phyloP scores from a whole-genome alignment of 192 early-diverging fungal species.

The Linnemannia zychae region DNA sequence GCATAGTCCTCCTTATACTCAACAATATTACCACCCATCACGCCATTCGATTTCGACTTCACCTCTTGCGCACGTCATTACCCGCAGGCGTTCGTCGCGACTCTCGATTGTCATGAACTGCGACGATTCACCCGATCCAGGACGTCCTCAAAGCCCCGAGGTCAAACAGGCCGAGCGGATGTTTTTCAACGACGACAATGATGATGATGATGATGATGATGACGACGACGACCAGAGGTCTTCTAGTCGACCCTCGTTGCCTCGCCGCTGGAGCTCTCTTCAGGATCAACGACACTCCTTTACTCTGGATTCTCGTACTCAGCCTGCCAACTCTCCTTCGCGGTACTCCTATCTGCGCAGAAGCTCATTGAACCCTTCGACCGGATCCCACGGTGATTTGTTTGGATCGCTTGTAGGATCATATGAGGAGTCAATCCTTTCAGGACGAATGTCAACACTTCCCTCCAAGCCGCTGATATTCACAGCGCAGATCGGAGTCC shows the following conservation, averaged over 20 bases:
- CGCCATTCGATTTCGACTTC: slow-evolving; percentile 43
- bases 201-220: background rate
- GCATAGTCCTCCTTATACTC: slow-evolving; percentile 20
- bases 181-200: background rate
- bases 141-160: slow-evolving; percentile 23
- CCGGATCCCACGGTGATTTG: slow-evolving; percentile 29
- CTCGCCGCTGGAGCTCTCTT: slow-evolving; percentile 17
- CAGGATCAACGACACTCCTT: slow-evolving; percentile 19
- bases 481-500: slow-evolving; percentile 76
- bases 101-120: slow-evolving; percentile 53
- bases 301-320: slow-evolving; percentile 3
- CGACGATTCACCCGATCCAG: slow-evolving; percentile 40
- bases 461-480: slow-evolving; percentile 83
- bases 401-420: slow-evolving; percentile 64
- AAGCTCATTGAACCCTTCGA: slow-evolving; percentile 23
- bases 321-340: slow-evolving; percentile 32
- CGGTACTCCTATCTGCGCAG: slow-evolving; percentile 14
- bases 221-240: too few relatives aligned
- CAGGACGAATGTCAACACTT: slow-evolving; percentile 80
- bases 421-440: slow-evolving; percentile 80
- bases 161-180: background rate
- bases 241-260: background rate
- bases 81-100: slow-evolving; percentile 41
- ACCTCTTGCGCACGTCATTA: slow-evolving; percentile 47
- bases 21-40: slow-evolving; percentile 19